A percentile compares a stretch with the other conserved stretches of the same genome.
phyloP scores from a whole-genome alignment of 176 grass and related monocot species.

The Bolboschoenus planiculmis region DNA sequence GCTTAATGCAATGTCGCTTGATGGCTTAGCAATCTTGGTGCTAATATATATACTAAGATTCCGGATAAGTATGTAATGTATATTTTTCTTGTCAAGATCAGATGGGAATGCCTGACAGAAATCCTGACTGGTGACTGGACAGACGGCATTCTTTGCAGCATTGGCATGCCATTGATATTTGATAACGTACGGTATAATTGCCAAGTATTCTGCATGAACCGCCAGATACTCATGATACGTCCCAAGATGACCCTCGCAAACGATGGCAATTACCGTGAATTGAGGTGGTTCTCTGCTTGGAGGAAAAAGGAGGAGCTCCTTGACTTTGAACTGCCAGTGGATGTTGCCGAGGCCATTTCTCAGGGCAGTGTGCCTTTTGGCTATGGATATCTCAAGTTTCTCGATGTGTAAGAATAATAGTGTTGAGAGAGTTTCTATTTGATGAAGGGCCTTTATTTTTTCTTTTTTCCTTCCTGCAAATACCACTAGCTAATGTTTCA shows the following conservation, averaged over 20 bases:
- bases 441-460: conserved; percentile 1
- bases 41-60: neutral
- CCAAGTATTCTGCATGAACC: conserved; percentile 84
- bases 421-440: conserved; percentile 12
- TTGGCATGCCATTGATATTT: conserved; percentile 92
- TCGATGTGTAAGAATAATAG: conserved; percentile 67
- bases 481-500: neutral
- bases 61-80: neutral
- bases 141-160: conserved; percentile 80
- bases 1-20: neutral
- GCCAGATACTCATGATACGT: conserved; percentile 85
- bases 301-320: conserved; percentile 63
- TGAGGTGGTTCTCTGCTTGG: conserved; percentile 96
- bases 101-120: conserved; percentile 87
- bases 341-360: conserved; percentile 58
- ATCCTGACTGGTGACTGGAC: conserved; percentile 72
- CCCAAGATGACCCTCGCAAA: conserved; percentile 93
- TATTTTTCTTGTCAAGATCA: conserved; percentile 8
- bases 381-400: conserved; percentile 82
- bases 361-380: conserved; percentile 72
- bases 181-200: conserved; percentile 86
- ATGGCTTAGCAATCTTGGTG: neutral
- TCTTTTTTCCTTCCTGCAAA: neutral
- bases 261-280: conserved; percentile 94
- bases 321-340: conserved; percentile 59